Evolutionary conservation across 2,329 filamentous ascomycete genomes (phyloP), one percentile per base, ranked within the genome.

Genomic region (Fusarium sp.): DNA sequence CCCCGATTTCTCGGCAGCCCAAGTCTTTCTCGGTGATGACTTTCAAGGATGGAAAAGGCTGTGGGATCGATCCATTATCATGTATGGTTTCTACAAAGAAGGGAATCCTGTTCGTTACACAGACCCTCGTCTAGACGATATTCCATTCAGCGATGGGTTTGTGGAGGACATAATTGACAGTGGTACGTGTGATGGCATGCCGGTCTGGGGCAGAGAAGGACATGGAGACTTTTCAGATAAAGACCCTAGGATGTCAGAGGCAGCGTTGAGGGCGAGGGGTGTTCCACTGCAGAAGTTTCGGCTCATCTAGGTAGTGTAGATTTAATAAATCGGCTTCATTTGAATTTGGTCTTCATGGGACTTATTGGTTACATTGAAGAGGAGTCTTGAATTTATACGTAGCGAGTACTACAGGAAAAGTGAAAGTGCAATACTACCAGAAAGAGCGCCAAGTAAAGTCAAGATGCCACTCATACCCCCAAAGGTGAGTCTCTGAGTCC

Each of bases 341-440:
- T 43, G 8, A 34, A 18, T 18, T 5, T 18, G 5, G 32, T 8
- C 9, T 38, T 4, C 5, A 6, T 38, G 5, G 34, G 1, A n/a
- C 34, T 38, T 6, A 38, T n/a, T 1, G 1, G 16, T 11, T n/a
- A 0, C 3, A n/a, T 11, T 2, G 34, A 38, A n/a, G 18, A 38
- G 16, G 9, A 10, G 3, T 3, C 9, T 10, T n/a, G 9, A 10
- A 11, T 11, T 38, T 38, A 7, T n/a, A n/a, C 18, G 10, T 38
- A 12, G 3, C 5, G 1, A n/a, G 1, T n/a, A 11, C 4, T 38
- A 38, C 12, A 38, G 10, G 4, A 20, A 18, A 6, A 62, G 10
- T 15, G n/a, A 24, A 47, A 40, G 7, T 4, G 46, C 9, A n/a
- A 48, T 18, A 44, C 43, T 25, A 5, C 29, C 38, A 16, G 27